Evolutionary conservation across 306 rosid genomes (phyloP), one percentile per base, ranked within the genome.

Genomic region (Inga laurina): DNA sequence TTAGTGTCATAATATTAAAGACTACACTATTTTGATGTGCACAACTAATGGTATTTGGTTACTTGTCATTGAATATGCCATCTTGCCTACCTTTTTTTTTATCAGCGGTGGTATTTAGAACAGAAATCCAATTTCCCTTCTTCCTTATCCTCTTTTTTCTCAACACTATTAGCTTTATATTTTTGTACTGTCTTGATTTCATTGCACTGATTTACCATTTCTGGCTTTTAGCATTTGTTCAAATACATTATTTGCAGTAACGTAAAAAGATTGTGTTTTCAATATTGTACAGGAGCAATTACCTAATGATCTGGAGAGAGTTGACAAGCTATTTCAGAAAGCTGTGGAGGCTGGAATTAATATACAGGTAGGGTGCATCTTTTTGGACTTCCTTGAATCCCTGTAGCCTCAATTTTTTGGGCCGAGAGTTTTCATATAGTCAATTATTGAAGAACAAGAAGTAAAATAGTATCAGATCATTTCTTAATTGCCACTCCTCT

Each of bases 251-350:
- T 85, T 48, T 72, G 77, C 64, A 57, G 37, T 52, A 46, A 32
- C 67, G 75, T 76, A 62, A 72, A 75, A 81, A 30, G 57, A 61
- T 43, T 88, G 81, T 65, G 73, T 74, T 82, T 79, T 48, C 45
- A 76, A 82, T 84, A 44, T 79, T 86, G 79, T 69, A 78, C 86
- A 96, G 99, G 99, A 92, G 86, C 97, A 96, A 61, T 84, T 96
- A 54, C 97, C 98, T 35, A 90, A 89, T 73, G 99, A 96, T 86
- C 84, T 88, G 77, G 86, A 57, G 77, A 91, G 98, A 86, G 98
- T 96, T 45, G 93, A 96, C 82, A 88, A 11, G 77, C 89, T 96
- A 73, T 96, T 96, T 90, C 88, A 87, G 79, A 91, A 87, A 74
- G 94, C 99, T 82, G 34, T 78, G 82, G 92, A 91, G 70, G 90